Percentiles rank a stretch among this genome's conserved stretches.
Evolutionary conservation across 2,329 filamentous ascomycete species (phyloP).

Genomic region (Cordyceps cateniannulata): DNA sequence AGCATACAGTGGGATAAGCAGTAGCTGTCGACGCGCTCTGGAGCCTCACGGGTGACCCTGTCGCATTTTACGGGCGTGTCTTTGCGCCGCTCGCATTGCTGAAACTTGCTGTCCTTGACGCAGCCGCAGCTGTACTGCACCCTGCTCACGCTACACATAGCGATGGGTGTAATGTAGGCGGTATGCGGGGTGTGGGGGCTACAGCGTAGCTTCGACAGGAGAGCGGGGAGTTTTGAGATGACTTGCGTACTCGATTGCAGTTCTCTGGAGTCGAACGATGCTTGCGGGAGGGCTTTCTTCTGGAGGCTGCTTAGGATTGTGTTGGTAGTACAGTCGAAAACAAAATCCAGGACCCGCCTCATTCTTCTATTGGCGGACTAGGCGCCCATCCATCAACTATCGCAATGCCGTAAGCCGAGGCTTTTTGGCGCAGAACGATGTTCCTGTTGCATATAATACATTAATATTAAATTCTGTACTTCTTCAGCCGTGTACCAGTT

Average conservation of each 20-base stretch:
- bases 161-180: not conserved
- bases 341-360: not conserved
- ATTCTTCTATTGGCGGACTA: not conserved
- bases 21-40: not conserved
- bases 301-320: not conserved
- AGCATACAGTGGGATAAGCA: slow-evolving; percentile 1
- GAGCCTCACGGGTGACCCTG: not conserved
- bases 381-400: not conserved
- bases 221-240: too few species aligned
- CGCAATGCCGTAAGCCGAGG: too few species aligned
- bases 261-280: too few species aligned
- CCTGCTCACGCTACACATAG: not conserved
- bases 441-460: too few species aligned
- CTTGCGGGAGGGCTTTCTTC: too few species aligned
- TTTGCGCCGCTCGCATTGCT: not conserved
- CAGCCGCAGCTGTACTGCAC: slow-evolving; percentile 4
- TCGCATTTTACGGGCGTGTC: slow-evolving; percentile 7
- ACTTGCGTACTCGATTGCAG: too few species aligned
- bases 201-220: not conserved
- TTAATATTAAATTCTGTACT: too few species aligned
- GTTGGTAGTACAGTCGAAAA: not conserved
- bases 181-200: not conserved
- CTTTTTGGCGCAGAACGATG: too few species aligned
- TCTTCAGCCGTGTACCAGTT: too few species aligned
- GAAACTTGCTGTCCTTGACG: not conserved